These are phyloP conservation scores for Alloteropsis semialata DNA, from an alignment of 176 grass and related monocot species.

Conservation along the genomic window DNA sequence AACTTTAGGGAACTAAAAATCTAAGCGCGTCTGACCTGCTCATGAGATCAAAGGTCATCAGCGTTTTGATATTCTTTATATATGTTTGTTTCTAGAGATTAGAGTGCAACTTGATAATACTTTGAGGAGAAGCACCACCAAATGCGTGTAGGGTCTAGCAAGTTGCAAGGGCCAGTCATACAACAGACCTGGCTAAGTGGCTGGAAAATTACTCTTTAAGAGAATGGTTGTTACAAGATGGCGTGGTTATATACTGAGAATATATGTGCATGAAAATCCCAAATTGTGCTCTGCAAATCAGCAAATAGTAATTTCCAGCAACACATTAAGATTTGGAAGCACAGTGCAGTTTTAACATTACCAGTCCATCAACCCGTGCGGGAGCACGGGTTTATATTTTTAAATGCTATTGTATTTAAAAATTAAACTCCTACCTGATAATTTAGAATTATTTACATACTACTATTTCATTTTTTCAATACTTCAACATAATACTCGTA, in stretches of 20 bases:
- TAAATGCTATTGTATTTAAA: no score
- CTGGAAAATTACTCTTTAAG: not conserved
- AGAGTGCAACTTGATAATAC: not conserved
- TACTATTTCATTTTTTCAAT: no score
- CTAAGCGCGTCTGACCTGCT: not conserved
- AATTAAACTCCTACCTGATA: no score
- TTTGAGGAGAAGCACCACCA: not conserved
- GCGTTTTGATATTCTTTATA: not conserved
- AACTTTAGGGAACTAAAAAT: not conserved
- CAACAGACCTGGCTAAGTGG: not conserved
- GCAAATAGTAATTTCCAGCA: not conserved
- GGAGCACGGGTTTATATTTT: no score
- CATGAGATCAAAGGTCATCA: not conserved
- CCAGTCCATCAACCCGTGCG: no score
- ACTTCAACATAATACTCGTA: no score
- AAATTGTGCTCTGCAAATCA: not conserved
- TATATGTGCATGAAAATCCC: not conserved
- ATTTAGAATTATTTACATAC: no score
- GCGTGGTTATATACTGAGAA: not conserved
- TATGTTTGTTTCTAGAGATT: not conserved
- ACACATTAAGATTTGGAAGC: not conserved
- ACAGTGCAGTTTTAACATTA: not conserved
- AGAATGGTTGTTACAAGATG: not conserved
- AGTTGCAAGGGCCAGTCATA: conserved; percentile 16
- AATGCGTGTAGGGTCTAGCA: not conserved